phyloP scores from a whole-genome alignment of 768 basidiomycete species.

The Russula lepida region DNA sequence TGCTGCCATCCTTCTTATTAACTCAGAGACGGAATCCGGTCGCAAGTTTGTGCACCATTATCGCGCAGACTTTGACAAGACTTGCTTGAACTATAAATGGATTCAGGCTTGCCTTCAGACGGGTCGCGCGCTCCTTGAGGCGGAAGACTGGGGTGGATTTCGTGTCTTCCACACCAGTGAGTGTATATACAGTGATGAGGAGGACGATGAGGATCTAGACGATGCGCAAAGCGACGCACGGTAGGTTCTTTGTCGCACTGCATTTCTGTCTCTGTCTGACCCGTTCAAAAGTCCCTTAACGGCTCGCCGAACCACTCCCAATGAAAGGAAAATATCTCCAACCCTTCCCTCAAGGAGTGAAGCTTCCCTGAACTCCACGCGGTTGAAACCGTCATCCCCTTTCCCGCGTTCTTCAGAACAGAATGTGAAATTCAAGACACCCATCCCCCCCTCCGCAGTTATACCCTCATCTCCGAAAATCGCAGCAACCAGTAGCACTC shows the following conservation, averaged over 20 bases:
- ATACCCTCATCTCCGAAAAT: not conserved
- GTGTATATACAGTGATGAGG: conserved; percentile 15
- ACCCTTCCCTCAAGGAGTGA: not conserved
- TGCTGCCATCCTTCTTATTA: conserved; percentile 53
- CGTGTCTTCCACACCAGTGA: conserved; percentile 18
- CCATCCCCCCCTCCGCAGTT: not conserved
- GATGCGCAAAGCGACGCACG: not conserved
- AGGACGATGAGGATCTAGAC: conserved; percentile 3
- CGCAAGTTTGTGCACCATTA: conserved; percentile 51
- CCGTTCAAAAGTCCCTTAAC: not conserved
- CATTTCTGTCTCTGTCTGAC: not conserved
- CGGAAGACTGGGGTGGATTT: conserved; percentile 45
- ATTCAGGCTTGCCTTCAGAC: conserved; percentile 37
- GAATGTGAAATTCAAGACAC: not conserved
- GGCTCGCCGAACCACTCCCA: not conserved
- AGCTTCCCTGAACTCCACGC: not conserved
- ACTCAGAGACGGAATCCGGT: conserved; percentile 43
- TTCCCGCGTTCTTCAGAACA: not conserved
- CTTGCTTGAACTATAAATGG: conserved; percentile 50
- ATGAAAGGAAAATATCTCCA: not conserved
- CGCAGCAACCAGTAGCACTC: not conserved
- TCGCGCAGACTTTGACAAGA: conserved; percentile 40
- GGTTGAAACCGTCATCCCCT: not conserved
- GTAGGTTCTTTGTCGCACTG: not conserved
- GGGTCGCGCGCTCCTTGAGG: conserved; percentile 37